These are phyloP conservation scores for Eutrema salsugineum DNA, from an alignment of 441 rosid genomes.

Conservation along the genomic window DNA sequence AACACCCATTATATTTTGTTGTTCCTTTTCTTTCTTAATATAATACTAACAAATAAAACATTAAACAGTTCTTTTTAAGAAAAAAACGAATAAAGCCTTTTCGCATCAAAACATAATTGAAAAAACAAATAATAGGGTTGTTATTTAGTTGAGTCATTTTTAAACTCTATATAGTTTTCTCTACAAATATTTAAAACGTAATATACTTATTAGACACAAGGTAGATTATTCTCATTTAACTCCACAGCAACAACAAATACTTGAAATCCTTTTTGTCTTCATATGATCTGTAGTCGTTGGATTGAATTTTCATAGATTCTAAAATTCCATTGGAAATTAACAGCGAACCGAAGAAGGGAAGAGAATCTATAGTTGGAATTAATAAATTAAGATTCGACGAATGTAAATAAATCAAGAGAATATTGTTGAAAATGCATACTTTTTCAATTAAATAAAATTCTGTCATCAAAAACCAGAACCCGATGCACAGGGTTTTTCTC, in stretches of 20 bases:
- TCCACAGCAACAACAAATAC: neutral
- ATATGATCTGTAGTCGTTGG: conserved; percentile 5
- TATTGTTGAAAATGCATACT: neutral
- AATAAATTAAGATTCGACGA: neutral
- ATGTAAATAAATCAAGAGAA: conserved; percentile 10
- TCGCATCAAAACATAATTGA: too few relatives aligned
- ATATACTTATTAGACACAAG: neutral
- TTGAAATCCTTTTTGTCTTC: neutral
- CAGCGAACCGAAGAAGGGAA: neutral
- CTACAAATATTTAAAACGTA: neutral
- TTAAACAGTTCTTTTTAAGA: too few relatives aligned
- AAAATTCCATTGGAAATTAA: neutral
- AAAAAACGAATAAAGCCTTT: too few relatives aligned
- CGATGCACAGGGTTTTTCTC: conserved; percentile 21
- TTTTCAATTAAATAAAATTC: neutral
- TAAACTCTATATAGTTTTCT: too few relatives aligned
- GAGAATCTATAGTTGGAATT: conserved; percentile 14
- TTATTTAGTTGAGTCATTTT: too few relatives aligned
- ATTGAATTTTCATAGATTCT: neutral
- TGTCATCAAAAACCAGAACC: conserved; percentile 14
- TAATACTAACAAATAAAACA: too few relatives aligned
- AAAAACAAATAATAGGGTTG: too few relatives aligned
- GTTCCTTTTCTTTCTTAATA: too few relatives aligned
- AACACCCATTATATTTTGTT: too few relatives aligned
- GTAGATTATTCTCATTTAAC: neutral